phyloP scores from a whole-genome alignment of 306 rosid species.

The Lupinus albus region DNA sequence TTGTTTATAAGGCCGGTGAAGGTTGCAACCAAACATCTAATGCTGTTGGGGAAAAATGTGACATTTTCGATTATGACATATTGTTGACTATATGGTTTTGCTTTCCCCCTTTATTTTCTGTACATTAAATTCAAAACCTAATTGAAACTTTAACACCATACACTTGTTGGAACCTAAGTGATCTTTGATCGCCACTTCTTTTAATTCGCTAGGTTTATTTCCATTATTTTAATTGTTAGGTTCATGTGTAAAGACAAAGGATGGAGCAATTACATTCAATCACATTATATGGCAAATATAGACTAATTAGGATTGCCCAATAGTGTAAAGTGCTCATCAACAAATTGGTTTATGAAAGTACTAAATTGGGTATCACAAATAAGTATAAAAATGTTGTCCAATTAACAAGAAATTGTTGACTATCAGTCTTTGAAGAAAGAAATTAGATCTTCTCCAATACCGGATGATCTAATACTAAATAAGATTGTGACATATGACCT shows the following conservation, averaged over 20 bases:
- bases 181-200: slow-evolving; percentile 3
- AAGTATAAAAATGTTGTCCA: no score
- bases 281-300: background rate
- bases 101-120: background rate
- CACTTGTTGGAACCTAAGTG: slow-evolving; percentile 12
- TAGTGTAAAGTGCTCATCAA: no score
- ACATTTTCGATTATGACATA: slow-evolving; percentile 44
- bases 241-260: background rate
- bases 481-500: no score
- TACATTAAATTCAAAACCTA: background rate
- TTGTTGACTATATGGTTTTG: background rate
- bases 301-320: background rate
- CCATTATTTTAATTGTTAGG: background rate
- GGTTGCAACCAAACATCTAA: slow-evolving; percentile 55
- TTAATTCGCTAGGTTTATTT: slow-evolving; percentile 7
- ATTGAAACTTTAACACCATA: background rate
- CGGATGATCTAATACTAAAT: no score
- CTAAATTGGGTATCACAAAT: no score
- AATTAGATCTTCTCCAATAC: no score
- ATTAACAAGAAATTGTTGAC: no score
- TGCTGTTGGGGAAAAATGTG: slow-evolving; percentile 40
- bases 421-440: no score
- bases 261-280: background rate
- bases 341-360: no score
- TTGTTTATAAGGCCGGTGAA: slow-evolving; percentile 40